Conservation (phyloP, 2,329 filamentous ascomycete genomes). For the Nannizziopsis arthrosporioides region DNA sequence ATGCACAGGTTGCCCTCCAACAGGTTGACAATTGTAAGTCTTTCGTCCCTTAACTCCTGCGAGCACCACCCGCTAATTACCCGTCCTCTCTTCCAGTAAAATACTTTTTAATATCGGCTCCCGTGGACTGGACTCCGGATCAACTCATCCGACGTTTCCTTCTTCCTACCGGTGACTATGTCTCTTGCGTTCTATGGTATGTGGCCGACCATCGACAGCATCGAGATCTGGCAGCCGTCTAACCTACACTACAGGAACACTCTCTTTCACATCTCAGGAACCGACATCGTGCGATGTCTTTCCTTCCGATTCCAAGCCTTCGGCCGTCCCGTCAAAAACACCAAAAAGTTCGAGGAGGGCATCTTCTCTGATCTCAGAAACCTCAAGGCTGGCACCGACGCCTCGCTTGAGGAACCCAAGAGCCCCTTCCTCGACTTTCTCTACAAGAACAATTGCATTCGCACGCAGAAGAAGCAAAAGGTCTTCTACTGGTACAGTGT, state of each 20-base stretch:
- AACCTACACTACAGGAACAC: conserved; percentile 60
- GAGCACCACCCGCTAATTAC: not conserved
- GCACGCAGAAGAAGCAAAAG: conserved; percentile 99
- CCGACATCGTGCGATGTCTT: conserved; percentile 94
- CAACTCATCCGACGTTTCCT: conserved; percentile 95
- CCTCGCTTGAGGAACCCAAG: conserved; percentile 96
- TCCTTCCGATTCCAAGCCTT: conserved; percentile 98
- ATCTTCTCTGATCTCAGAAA: conserved; percentile 98
- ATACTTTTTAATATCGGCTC: conserved; percentile 98
- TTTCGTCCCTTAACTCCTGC: not conserved
- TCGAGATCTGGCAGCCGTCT: conserved; percentile 6
- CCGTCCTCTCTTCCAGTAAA: conserved; percentile 53
- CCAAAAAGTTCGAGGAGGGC: conserved; percentile 98
- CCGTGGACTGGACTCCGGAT: conserved; percentile 92
- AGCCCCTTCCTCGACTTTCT: conserved; percentile 96
- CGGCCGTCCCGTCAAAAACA: conserved; percentile 95
- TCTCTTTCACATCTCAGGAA: conserved; percentile 97
- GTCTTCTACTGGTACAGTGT: conserved; percentile 99
- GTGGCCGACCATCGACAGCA: conserved; percentile 18
- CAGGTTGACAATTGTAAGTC: conserved; percentile 92
- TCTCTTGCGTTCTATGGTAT: conserved; percentile 90
- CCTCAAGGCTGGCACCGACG: conserved; percentile 94
- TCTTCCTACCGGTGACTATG: conserved; percentile 93
- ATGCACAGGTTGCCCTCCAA: conserved; percentile 92
- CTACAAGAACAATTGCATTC: conserved; percentile 99